A percentile compares a stretch with the other conserved stretches of the same genome.
phyloP scores from a whole-genome alignment of 148 eudicot genomes.

The Amaranthus palmeri region DNA sequence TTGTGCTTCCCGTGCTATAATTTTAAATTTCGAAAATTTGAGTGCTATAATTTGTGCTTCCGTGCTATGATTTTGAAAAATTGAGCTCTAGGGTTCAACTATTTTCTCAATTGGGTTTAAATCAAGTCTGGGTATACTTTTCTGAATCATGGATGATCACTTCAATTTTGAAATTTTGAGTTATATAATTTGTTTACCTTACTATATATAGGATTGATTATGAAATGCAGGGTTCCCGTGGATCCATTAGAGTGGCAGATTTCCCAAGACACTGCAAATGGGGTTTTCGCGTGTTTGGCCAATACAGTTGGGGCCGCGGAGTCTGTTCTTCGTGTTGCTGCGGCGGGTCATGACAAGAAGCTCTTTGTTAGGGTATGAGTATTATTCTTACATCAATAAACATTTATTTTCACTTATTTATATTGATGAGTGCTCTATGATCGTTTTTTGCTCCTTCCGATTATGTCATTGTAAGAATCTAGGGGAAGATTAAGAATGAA shows the following conservation, averaged over 20 bases:
- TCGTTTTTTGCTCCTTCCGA: not conserved
- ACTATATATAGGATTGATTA: no score
- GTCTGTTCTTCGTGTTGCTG: constrained; percentile 94
- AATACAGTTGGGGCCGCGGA: constrained; percentile 97
- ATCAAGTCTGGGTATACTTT: no score
- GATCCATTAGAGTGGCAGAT: constrained; percentile 99
- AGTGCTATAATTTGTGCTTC: not conserved
- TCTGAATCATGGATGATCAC: no score
- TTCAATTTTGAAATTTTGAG: no score
- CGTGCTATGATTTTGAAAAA: not conserved
- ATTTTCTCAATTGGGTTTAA: not conserved
- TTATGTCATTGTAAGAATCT: not conserved
- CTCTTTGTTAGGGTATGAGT: constrained; percentile 64
- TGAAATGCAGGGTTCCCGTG: constrained; percentile 64
- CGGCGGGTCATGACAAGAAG: constrained; percentile 93
- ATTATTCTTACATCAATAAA: not conserved
- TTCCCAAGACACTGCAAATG: constrained; percentile 77
- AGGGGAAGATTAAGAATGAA: not conserved
- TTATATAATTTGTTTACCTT: no score
- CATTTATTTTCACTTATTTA: not conserved
- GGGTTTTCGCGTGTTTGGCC: constrained; percentile 75
- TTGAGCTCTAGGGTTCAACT: not conserved
- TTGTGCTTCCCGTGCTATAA: no score
- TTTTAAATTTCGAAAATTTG: not conserved
- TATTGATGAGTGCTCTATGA: not conserved